Base-by-base conservation (phyloP, 192 early-diverging fungal genomes). In the Piromyces sp. region DNA sequence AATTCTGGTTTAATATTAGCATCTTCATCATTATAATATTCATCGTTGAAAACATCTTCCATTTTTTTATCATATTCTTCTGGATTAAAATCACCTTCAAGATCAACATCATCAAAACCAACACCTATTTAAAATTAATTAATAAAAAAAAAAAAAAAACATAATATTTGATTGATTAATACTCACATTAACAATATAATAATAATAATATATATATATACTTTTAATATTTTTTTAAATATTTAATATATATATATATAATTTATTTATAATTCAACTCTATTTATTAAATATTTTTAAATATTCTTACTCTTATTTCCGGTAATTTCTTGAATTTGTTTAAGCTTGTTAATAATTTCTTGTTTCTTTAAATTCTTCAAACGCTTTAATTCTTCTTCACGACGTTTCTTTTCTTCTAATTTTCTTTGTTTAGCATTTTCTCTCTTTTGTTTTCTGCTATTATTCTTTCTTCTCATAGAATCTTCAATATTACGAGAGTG, bases 1-100 rank as follows among this genome's bases (percentile, higher is more conserved):
- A 93, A 98, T 29, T 88, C 91, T 12, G 96, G 96, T 84, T 96
- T 96, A 79, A 92, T 91, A 33, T 87, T 87, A 3, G 82, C 30
- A 26, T 85, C 84, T 31, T 85, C 84, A 22, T 78, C 31, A 0
- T 85, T 83, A 82, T 95, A 95, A 84, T 94, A 94, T 28, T 88
- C 84, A 78, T 95, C 92, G 81, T 91, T 87, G 85, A 97, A 96
- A 31, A 94, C 87, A 79, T 87, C 85, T 30, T 88, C 85, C 96
- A 99, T 99, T 87, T 95, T 90, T 83, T 87, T 80, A 84, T 97
- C 96, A 85, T 94, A 95, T 83, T 93, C 90, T 12, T 88, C 87
- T 5, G 95, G 94, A 85, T 97, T 95, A 88, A 97, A 98, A 29
- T 99, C 96, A n/a, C 89, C 93, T 78, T 96, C 94, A 40, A 98